Conservation (phyloP, 2,329 filamentous ascomycete genomes). For the Penicillium sp. region DNA sequence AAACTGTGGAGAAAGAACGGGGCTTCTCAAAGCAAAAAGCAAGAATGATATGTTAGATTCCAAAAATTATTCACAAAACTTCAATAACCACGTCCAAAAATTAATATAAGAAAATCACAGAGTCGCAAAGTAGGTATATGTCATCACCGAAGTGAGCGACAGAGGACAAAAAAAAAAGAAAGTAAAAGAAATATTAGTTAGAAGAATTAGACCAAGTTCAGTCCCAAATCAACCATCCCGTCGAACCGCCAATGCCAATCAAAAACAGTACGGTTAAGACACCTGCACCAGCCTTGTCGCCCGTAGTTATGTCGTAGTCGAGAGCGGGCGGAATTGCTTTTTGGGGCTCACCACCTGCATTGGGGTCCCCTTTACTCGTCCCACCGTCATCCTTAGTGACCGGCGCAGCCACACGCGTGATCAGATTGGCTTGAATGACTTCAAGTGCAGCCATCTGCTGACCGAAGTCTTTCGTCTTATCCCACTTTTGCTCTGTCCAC, state of each 20-base stretch:
- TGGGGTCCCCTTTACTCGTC: constrained; percentile 28
- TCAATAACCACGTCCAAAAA: background rate
- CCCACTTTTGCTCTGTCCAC: constrained; percentile 34
- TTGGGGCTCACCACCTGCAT: constrained; percentile 18
- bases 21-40: background rate
- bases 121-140: background rate
- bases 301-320: constrained; percentile 22
- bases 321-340: constrained; percentile 10
- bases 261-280: constrained; percentile 36
- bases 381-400: constrained; percentile 27
- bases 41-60: constrained; percentile 5
- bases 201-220: constrained; percentile 6
- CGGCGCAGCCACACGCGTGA: constrained; percentile 24
- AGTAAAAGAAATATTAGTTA: background rate
- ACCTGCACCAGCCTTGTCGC: constrained; percentile 37
- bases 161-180: background rate
- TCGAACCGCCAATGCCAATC: constrained; percentile 27
- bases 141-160: background rate
- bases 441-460: constrained; percentile 36
- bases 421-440: constrained; percentile 30
- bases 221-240: constrained; percentile 33
- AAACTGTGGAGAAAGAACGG: too few species aligned
- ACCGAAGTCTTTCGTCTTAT: constrained; percentile 32
- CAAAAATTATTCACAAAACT: constrained; percentile 11
- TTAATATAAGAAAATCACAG: background rate